Conservation (phyloP, 768 basidiomycete genomes). For the Gautieria morchelliformis region DNA sequence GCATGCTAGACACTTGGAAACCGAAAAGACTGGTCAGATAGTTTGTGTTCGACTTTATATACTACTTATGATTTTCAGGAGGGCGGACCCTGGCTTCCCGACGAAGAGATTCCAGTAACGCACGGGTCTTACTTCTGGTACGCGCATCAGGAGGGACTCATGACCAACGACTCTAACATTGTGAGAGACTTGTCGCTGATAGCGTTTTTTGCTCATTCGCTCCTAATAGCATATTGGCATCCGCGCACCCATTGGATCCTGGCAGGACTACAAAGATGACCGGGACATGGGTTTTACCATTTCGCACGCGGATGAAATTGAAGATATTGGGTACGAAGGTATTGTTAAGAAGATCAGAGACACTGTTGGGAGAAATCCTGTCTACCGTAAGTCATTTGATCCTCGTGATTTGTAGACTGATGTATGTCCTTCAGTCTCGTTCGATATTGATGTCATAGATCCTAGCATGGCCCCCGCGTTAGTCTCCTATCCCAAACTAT, state of each 20-base stretch:
- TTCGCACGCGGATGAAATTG: conserved; percentile 19
- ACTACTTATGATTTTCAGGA: not conserved
- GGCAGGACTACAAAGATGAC: conserved; percentile 23
- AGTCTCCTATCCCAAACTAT: not conserved
- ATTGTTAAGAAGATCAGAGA: conserved; percentile 23
- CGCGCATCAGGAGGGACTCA: conserved; percentile 24
- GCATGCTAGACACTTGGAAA: not conserved
- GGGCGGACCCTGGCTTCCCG: conserved; percentile 21
- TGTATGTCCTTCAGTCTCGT: conserved; percentile 11
- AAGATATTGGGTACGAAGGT: conserved; percentile 23
- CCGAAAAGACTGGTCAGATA: not conserved
- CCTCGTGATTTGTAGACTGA: conserved; percentile 40
- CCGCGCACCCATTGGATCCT: conserved; percentile 18
- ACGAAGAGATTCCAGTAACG: conserved; percentile 20
- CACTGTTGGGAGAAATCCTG: conserved; percentile 25
- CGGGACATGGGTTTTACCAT: conserved; percentile 18
- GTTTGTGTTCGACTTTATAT: too few species aligned
- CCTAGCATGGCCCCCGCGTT: conserved; percentile 16
- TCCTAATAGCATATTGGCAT: conserved; percentile 21
- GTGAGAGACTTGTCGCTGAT: conserved; percentile 4
- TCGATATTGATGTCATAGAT: conserved; percentile 20
- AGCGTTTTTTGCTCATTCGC: not conserved
- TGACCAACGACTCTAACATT: conserved; percentile 23
- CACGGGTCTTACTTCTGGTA: conserved; percentile 27
- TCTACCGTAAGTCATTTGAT: conserved; percentile 34